Evolutionary conservation across 2,329 filamentous ascomycete genomes (phyloP).

Genomic region (Fusarium musae): DNA sequence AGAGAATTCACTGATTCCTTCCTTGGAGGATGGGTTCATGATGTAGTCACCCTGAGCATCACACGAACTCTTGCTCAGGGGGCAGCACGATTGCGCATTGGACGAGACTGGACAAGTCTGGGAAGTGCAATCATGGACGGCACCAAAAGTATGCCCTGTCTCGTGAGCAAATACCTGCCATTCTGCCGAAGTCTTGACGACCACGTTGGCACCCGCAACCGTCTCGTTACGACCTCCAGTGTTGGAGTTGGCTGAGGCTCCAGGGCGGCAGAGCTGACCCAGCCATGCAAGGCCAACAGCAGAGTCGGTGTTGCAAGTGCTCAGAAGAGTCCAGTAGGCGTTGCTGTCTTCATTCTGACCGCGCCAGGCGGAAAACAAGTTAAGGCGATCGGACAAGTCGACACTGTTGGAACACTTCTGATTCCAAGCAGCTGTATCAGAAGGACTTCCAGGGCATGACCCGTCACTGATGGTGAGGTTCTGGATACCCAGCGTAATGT

Average conservation of each 20-base stretch:
- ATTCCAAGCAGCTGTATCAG: slow-evolving; percentile 83
- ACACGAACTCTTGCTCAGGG: slow-evolving; percentile 73
- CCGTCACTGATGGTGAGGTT: slow-evolving; percentile 83
- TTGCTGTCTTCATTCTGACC: slow-evolving; percentile 81
- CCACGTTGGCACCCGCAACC: slow-evolving; percentile 88
- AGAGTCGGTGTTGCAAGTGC: slow-evolving; percentile 80
- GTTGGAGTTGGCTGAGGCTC: slow-evolving; percentile 63
- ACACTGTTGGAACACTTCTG: slow-evolving; percentile 72
- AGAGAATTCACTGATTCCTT: slow-evolving; percentile 82
- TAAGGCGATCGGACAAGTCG: slow-evolving; percentile 81
- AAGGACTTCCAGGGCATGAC: slow-evolving; percentile 77
- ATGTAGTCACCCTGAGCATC: slow-evolving; percentile 84
- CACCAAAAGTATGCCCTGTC: slow-evolving; percentile 92
- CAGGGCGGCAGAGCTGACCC: slow-evolving; percentile 80
- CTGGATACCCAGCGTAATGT: slow-evolving; percentile 89
- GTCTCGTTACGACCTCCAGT: slow-evolving; percentile 70
- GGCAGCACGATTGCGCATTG: slow-evolving; percentile 76
- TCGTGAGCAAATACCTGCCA: slow-evolving; percentile 98
- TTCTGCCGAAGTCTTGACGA: slow-evolving; percentile 83
- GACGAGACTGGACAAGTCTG: slow-evolving; percentile 74
- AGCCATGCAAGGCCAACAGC: slow-evolving; percentile 95
- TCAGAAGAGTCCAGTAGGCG: slow-evolving; percentile 93
- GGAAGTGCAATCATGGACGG: slow-evolving; percentile 88
- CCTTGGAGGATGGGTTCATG: slow-evolving; percentile 92
- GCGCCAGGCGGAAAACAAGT: slow-evolving; percentile 89